Base-by-base conservation (phyloP, 495 filamentous ascomycete species). In the Trichoderma asperelloides region DNA sequence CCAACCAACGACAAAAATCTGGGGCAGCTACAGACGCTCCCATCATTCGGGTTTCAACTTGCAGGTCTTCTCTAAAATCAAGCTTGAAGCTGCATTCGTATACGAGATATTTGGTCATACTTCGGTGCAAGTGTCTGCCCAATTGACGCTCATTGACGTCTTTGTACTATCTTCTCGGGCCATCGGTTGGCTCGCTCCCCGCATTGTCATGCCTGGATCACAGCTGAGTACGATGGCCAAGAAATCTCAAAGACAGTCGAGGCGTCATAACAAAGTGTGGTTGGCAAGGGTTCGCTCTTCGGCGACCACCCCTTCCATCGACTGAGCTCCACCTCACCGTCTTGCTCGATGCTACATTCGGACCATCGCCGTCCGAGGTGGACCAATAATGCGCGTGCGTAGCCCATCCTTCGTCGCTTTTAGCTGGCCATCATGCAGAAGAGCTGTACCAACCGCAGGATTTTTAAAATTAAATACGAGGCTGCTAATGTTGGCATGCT, bases 151-250 rank as follows among this genome's bases (percentile, higher is more conserved):
- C n/a, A 27, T 12, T n/a, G 15, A 13, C 3, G 55, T 13, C 11
- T 60, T 25, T 60, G n/a, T n/a, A 37, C 33, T 37, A 11, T 55
- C 49, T 60, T 60, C 55, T 60, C 55, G 55, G 55, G 55, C 55
- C 55, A 60, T 60, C 55, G 55, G 55, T 13, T 60, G 23, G 9
- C 27, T 30, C 16, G 15, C 12, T 30, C 55, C 55, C 23, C 55
- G 25, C 55, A 60, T 28, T 16, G 16, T 55, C n/a, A 11, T 21
- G 8, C 1, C 7, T 55, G 16, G 49, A 55, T 2, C 16, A 9
- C 18, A 55, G 49, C 49, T n/a, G n/a, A 11, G 49, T 45, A 18
- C 2, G 49, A 55, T 9, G 49, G 16, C 16, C 1, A 23, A 45
- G 41, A 7, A 45, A 45, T 45, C 41, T 12, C 43, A 47, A 47